phyloP scores from a whole-genome alignment of 768 basidiomycete genomes.

The Solioccasus polychromus region DNA sequence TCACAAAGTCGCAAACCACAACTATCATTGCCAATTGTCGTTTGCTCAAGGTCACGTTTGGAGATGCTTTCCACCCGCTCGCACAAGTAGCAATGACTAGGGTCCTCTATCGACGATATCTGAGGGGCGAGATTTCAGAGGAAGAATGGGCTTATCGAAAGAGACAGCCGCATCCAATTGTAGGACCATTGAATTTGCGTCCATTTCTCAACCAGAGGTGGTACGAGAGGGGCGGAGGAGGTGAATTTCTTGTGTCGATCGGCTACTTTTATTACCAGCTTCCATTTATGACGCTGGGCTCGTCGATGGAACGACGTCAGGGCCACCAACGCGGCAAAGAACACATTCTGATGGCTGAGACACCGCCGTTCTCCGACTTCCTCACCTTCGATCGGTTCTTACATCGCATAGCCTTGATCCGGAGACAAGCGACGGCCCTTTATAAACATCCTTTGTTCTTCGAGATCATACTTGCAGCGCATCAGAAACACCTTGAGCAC shows the following conservation, averaged over 20 bases:
- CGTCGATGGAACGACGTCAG: background rate
- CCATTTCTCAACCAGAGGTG: conserved; percentile 47
- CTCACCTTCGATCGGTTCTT: conserved; percentile 46
- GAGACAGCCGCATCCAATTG: conserved; percentile 34
- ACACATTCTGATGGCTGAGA: conserved; percentile 4
- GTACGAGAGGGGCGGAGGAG: conserved; percentile 43
- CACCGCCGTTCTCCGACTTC: conserved; percentile 41
- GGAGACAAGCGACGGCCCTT: conserved; percentile 32
- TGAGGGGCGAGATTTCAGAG: background rate
- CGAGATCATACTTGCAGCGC: background rate
- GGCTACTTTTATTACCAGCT: conserved; percentile 42
- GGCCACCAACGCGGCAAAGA: background rate
- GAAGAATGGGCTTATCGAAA: background rate
- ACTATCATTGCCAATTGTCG: conserved; percentile 21
- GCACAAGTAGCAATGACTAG: background rate
- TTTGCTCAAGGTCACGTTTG: background rate
- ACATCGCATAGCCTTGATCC: conserved; percentile 37
- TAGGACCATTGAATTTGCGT: conserved; percentile 50
- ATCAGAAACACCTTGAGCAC: background rate
- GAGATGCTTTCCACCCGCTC: background rate
- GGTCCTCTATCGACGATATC: background rate
- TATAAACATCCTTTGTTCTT: conserved; percentile 40
- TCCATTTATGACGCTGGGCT: conserved; percentile 37
- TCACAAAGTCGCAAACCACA: conserved; percentile 31
- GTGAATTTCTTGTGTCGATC: conserved; percentile 43